Evolutionary conservation across 768 basidiomycete species (phyloP).

Genomic region (Candolleomyces aberdarensis): DNA sequence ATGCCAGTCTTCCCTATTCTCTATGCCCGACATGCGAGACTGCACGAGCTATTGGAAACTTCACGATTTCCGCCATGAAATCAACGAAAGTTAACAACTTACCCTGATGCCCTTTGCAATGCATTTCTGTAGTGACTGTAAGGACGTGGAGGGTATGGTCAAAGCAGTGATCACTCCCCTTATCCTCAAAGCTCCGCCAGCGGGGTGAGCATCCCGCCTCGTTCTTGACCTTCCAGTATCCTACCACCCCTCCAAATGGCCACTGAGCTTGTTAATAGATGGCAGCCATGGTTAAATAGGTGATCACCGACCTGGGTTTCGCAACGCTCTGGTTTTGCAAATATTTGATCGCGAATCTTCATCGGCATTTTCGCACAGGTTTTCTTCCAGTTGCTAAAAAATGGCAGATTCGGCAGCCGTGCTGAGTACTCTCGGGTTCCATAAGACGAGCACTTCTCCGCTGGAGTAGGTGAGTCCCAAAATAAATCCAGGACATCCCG

Average conservation of each 20-base stretch:
- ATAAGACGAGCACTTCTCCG: slow-evolving; percentile 23
- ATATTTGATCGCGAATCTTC: slow-evolving; percentile 21
- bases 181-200: slow-evolving; percentile 28
- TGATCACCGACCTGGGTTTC: slow-evolving; percentile 23
- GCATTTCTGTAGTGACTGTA: slow-evolving; percentile 23
- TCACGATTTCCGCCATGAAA: background rate
- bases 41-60: slow-evolving; percentile 21
- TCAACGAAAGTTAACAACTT: slow-evolving; percentile 14
- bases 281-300: background rate
- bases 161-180: slow-evolving; percentile 17
- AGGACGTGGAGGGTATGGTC: background rate
- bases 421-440: slow-evolving; percentile 29
- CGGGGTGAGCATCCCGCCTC: slow-evolving; percentile 24
- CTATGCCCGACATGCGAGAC: slow-evolving; percentile 25
- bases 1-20: slow-evolving; percentile 23
- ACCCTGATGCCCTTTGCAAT: slow-evolving; percentile 19
- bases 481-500: slow-evolving; percentile 5
- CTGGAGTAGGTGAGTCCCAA: slow-evolving; percentile 24
- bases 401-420: slow-evolving; percentile 21
- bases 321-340: slow-evolving; percentile 23
- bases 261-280: slow-evolving; percentile 15
- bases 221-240: slow-evolving; percentile 27
- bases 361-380: slow-evolving; percentile 24
- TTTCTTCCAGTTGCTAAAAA: slow-evolving; percentile 23
- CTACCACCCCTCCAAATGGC: slow-evolving; percentile 27